These are phyloP conservation scores for Starmera pachycereana DNA, from an alignment of 805 yeast species.

Conservation along the genomic window DNA sequence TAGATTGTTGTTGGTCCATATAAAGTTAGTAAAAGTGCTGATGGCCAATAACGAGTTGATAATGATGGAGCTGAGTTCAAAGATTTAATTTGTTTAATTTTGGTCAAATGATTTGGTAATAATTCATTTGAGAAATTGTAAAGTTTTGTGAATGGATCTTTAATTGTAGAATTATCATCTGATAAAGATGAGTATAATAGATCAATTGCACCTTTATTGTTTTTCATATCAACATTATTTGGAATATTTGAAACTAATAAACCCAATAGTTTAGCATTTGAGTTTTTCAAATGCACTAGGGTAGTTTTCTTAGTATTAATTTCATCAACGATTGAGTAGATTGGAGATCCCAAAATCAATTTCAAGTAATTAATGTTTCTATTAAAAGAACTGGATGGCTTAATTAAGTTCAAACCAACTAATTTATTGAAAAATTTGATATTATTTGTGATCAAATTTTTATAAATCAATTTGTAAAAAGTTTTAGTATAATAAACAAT, in stretches of 20 bases:
- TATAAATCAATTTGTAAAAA: constrained; percentile 8
- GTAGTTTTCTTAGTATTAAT: constrained; percentile 14
- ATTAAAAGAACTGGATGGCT: constrained; percentile 2
- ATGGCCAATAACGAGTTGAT: constrained; percentile 58
- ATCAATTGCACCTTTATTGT: background rate
- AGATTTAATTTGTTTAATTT: background rate
- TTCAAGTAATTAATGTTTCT: constrained; percentile 13
- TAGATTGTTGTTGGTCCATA: constrained; percentile 45
- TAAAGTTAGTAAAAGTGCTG: constrained; percentile 26
- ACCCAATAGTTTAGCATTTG: constrained; percentile 28
- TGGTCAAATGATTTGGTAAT: background rate
- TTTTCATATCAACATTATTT: constrained; percentile 6
- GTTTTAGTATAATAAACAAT: constrained; percentile 5
- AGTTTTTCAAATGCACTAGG: constrained; percentile 13
- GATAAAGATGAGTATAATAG: background rate
- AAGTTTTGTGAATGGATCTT: background rate
- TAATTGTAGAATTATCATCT: background rate
- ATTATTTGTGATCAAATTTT: constrained; percentile 9
- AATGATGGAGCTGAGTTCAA: constrained; percentile 28
- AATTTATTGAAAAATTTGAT: constrained; percentile 10
- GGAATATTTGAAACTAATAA: constrained; percentile 24
- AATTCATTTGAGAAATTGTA: background rate
- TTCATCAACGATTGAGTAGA: constrained; percentile 22
- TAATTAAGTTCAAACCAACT: constrained; percentile 17
- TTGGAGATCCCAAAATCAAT: constrained; percentile 27